These are phyloP conservation scores for Mayamaea pseudoterrestris DNA, from an alignment of 108 stramenopile species.

Conservation along the genomic window DNA sequence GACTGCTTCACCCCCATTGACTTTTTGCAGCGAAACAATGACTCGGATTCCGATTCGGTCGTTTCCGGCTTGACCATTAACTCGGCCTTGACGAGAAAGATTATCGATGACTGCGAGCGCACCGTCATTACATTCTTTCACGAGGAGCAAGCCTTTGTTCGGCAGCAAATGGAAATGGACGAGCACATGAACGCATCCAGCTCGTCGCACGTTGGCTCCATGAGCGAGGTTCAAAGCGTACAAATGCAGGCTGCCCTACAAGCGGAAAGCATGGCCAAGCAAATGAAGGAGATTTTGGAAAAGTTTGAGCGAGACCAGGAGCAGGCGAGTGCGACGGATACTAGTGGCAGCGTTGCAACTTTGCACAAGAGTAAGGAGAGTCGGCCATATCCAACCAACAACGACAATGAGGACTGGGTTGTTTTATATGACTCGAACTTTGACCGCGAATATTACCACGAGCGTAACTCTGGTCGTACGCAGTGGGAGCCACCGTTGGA, in stretches of 20 bases:
- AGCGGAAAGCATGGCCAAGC: slow-evolving; percentile 30
- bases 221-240: not conserved
- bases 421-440: slow-evolving; percentile 29
- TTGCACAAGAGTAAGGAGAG: not conserved
- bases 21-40: no score
- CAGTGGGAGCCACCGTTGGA: slow-evolving; percentile 36
- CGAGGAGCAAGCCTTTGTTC: not conserved
- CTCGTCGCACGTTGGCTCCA: not conserved
- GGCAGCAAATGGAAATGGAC: not conserved
- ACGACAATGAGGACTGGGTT: slow-evolving; percentile 35
- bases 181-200: not conserved
- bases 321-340: not conserved
- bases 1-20: not conserved
- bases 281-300: slow-evolving; percentile 38
- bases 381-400: slow-evolving; percentile 15
- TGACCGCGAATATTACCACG: slow-evolving; percentile 34
- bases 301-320: slow-evolving; percentile 20
- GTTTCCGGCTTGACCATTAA: slow-evolving; percentile 30
- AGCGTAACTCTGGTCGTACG: slow-evolving; percentile 16
- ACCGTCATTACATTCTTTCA: slow-evolving; percentile 1
- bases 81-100: slow-evolving; percentile 2
- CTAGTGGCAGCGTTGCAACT: not conserved
- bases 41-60: no score
- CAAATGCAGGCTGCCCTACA: slow-evolving; percentile 12
- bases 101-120: slow-evolving; percentile 2